Conservation (phyloP, 2,329 filamentous ascomycete genomes). For the Elsinoe fawcettii region DNA sequence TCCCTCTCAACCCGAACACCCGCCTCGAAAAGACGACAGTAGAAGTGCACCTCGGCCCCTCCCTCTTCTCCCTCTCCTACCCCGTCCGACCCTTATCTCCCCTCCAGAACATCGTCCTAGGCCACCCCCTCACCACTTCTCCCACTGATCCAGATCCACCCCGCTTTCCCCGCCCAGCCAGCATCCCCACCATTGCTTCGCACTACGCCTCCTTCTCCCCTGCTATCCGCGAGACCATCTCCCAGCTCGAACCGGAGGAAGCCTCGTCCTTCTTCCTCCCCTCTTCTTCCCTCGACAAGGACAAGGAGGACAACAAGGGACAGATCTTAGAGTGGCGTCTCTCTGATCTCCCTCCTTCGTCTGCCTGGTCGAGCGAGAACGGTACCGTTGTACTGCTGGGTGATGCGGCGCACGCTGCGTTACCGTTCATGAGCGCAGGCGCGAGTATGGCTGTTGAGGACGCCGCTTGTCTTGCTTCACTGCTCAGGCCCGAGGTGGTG, state of each 20-base stretch:
- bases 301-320: not conserved
- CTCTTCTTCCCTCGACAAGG: not conserved
- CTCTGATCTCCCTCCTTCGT: not conserved
- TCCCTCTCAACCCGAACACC: not conserved
- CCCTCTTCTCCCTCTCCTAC: constrained; percentile 3
- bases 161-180: not conserved
- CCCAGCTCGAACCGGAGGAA: not conserved
- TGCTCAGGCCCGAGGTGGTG: not conserved
- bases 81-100: not conserved
- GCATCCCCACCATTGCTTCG: not conserved
- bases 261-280: not conserved
- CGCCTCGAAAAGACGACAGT: not conserved
- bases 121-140: not conserved
- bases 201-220: not conserved
- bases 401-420: constrained; percentile 56
- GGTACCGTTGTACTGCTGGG: constrained; percentile 54
- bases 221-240: not conserved
- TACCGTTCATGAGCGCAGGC: constrained; percentile 53
- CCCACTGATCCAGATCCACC: not conserved
- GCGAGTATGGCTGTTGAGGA: constrained; percentile 57
- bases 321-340: constrained; percentile 4
- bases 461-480: constrained; percentile 43
- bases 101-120: not conserved
- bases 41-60: constrained; percentile 7
- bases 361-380: constrained; percentile 48